Evolutionary conservation across 2,329 filamentous ascomycete genomes (phyloP), one percentile per base, ranked within the genome.

Genomic region (Botrytis elliptica): DNA sequence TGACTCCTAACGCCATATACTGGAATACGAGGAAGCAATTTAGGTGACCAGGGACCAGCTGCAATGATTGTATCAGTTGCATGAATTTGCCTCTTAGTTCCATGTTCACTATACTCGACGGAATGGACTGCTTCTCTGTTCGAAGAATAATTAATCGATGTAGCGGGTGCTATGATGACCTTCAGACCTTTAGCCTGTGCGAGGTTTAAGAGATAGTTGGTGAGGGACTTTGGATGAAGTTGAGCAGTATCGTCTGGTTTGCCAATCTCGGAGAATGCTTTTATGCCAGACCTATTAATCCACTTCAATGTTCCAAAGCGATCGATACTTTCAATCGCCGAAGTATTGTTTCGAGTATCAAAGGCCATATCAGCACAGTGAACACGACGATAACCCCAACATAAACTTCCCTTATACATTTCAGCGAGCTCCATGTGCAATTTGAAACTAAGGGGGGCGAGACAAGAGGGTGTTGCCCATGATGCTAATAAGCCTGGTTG

Each of bases 381-480:
- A 4, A 97, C 85, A 25, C 87, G 88, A 66, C 95, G 87, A 79
- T 98, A 98, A 0, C 94, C 95, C 95, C 95, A 98, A 81, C 86
- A 85, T 72, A 91, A 85, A 49, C 87, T 88, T 6, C 95, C 95
- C 74, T 88, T 87, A 80, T 97, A 92, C 81, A 96, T 91, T 12
- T 90, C 87, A 36, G 95, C 92, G 40, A 98, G 86, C 79, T 97
- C 89, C 52, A 88, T 87, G 80, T 98, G 95, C 25, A 98, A 85
- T 60, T 87, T 87, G 83, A 93, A 98, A 74, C 93, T 97, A 63
- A 98, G 85, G 2, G 92, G 92, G 1, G 97, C 94, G 59, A 98
- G 88, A 79, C 89, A 92, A 75, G 85, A 86, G 0, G 95, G 95
- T 80, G 97, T 97, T 0, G 95, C 95, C 94, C 95, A 97, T 33